Evolutionary conservation across 2,329 filamentous ascomycete genomes (phyloP).

Genomic region (Aspergillus quadrilineatus): DNA sequence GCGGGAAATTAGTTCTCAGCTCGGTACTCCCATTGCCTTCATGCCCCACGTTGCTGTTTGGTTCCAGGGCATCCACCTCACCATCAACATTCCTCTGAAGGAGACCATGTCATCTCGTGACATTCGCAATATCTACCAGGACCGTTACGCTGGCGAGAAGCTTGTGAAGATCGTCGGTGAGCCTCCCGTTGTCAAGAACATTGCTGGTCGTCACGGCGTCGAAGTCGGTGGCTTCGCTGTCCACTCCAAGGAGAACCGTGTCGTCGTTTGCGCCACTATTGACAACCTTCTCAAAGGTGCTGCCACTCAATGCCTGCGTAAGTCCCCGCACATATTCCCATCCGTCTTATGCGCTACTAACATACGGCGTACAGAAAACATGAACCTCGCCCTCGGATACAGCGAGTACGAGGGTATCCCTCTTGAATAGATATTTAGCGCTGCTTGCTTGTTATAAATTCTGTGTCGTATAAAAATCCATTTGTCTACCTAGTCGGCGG

Average conservation of each 20-base stretch:
- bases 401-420: constrained; percentile 87
- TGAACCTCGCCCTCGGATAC: constrained; percentile 89
- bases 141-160: constrained; percentile 92
- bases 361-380: constrained; percentile 64
- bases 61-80: constrained; percentile 94
- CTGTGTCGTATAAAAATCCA: constrained; percentile 18
- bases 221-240: constrained; percentile 97
- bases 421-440: constrained; percentile 42
- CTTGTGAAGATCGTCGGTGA: constrained; percentile 91
- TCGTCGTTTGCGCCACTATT: constrained; percentile 91
- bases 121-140: constrained; percentile 91
- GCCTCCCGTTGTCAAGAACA: constrained; percentile 79
- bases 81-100: constrained; percentile 84
- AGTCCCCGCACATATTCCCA: constrained; percentile 42
- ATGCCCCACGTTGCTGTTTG: constrained; percentile 93
- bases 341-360: constrained; percentile 1
- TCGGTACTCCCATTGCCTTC: constrained; percentile 75
- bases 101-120: constrained; percentile 86
- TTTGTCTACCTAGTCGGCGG: constrained; percentile 7
- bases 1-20: constrained; percentile 77
- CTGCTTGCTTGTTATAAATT: constrained; percentile 8
- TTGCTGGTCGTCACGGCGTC: constrained; percentile 79
- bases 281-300: constrained; percentile 94
- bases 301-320: constrained; percentile 86
- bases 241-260: constrained; percentile 81